Evolutionary conservation across 1,284 basidiomycete genomes (phyloP), one percentile per base, ranked within the genome.

Genomic region (Rhodofomes roseus): DNA sequence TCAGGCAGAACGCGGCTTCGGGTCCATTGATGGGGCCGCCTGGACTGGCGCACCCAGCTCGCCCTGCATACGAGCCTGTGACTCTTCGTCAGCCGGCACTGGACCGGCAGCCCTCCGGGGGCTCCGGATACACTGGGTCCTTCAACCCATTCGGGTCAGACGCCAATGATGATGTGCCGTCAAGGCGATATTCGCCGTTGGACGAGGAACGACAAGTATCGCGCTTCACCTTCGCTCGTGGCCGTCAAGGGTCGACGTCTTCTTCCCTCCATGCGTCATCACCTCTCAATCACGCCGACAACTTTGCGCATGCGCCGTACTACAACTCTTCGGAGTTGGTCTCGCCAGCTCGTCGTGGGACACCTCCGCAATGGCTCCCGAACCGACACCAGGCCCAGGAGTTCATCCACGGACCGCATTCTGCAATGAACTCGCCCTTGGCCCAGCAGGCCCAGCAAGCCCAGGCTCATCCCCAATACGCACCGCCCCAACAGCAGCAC

Each of bases 181-280:
- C 63, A 11, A 68, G 60, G 41, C 69, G 64, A 22, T 76, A 72
- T 56, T 71, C 76, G 40, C 73, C 76, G 3, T 64, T 83, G 14
- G 89, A 90, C 55, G 89, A 91, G 58, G 89, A 90, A 57, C 78
- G 90, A 59, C 89, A 87, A 65, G 81, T 92, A 40, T 93, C 92
- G 7, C 81, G 92, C 22, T 94, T 94, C 73, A 89, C 87, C 20
- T 95, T 95, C 71, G 92, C 92, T 11, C 84, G 90, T 23, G 87
- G 86, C 18, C 81, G 84, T 48, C 88, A 86, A 62, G 79, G 80
- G 1, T 83, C 87, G 9, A 80, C 84, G 2, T 83, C 85, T 14
- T 89, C 87, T 22, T 86, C 87, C 41, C 73, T 82, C 39, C 81
- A 84, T 59, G 76, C 79, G 4, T 70, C 85, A 23, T 85, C 86